Conservation (phyloP, 2,329 filamentous ascomycete genomes). For the Thielaviopsis populi region DNA sequence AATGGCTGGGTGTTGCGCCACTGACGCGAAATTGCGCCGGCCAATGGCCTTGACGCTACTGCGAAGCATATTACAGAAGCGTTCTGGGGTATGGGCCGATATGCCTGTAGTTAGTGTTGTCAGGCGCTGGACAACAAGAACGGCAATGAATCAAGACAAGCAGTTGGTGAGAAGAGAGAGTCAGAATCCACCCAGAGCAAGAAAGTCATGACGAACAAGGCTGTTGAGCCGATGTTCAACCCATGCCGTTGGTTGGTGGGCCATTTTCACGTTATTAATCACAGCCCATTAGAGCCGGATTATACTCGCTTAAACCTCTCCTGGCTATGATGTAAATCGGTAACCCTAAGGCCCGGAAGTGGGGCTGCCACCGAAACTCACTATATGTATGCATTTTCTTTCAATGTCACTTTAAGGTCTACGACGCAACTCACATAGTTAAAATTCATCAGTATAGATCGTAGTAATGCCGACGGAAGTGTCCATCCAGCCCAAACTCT, state of each 20-base stretch:
- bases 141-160: background rate
- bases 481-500: background rate
- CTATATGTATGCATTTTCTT: background rate
- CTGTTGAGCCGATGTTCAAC: background rate
- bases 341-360: background rate
- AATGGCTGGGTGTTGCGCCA: slow-evolving; percentile 39
- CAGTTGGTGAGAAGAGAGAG: background rate
- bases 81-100: background rate
- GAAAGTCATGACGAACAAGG: background rate
- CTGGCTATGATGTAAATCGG: background rate
- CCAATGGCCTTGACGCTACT: slow-evolving; percentile 14
- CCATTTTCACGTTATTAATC: background rate
- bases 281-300: background rate
- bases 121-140: background rate
- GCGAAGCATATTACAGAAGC: slow-evolving; percentile 12
- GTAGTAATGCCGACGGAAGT: background rate
- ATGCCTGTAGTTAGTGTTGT: background rate
- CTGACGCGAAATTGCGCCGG: slow-evolving; percentile 14
- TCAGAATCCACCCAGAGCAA: background rate
- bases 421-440: background rate
- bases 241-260: no score
- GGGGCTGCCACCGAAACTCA: background rate
- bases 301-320: slow-evolving; percentile 1
- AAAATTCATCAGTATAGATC: background rate
- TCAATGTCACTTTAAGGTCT: background rate